phyloP scores from a whole-genome alignment of 345 rosid species.

The Isatis tinctoria region DNA sequence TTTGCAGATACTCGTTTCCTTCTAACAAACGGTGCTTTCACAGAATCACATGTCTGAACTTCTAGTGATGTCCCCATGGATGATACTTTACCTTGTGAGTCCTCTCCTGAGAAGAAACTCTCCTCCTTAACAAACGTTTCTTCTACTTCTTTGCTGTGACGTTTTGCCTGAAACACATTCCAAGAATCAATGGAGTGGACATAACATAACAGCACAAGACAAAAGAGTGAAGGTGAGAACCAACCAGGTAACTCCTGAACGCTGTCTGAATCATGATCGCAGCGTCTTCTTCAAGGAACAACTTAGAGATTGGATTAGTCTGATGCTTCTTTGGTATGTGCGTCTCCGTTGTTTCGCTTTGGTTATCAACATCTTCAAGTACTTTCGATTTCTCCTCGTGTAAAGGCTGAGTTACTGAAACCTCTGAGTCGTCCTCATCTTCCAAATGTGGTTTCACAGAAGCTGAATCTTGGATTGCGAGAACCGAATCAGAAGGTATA shows the following conservation, averaged over 20 bases:
- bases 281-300: constrained; percentile 68
- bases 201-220: background rate
- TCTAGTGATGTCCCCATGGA: constrained; percentile 64
- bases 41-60: constrained; percentile 69
- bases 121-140: constrained; percentile 23
- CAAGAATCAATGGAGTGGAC: background rate
- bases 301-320: constrained; percentile 43
- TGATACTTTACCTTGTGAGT: constrained; percentile 46
- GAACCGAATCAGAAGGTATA: constrained; percentile 44
- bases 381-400: background rate
- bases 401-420: constrained; percentile 31
- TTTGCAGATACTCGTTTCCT: constrained; percentile 37
- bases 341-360: constrained; percentile 35
- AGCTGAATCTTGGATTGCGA: constrained; percentile 71
- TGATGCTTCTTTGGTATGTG: constrained; percentile 28
- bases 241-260: constrained; percentile 61
- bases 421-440: constrained; percentile 26
- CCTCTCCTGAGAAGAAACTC: constrained; percentile 19
- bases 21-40: constrained; percentile 33
- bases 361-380: constrained; percentile 12
- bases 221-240: background rate
- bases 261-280: constrained; percentile 71
- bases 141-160: constrained; percentile 21
- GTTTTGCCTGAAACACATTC: constrained; percentile 38
- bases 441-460: constrained; percentile 65